Conservation (phyloP, 768 basidiomycete genomes). For the Pleurotus ostreatus region DNA sequence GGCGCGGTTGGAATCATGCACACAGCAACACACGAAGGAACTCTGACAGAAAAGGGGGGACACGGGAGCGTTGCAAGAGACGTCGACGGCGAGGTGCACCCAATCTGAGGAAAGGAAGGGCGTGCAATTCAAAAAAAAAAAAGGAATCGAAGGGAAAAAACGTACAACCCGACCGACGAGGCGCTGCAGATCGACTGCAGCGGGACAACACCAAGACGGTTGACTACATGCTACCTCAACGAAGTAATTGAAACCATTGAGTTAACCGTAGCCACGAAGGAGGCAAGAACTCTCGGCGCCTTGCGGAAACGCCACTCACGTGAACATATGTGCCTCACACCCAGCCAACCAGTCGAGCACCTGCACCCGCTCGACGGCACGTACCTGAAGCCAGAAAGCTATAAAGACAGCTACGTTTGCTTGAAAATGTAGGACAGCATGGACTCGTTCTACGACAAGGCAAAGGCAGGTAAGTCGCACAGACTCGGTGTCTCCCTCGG, state of each 20-base stretch:
- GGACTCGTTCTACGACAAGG: not conserved
- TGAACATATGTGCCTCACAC: not conserved
- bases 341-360: not conserved
- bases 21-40: too few relatives aligned
- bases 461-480: not conserved
- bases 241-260: not conserved
- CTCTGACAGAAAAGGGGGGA: too few relatives aligned
- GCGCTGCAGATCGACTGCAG: too few relatives aligned
- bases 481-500: not conserved
- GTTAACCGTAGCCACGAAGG: not conserved
- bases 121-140: too few relatives aligned
- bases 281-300: not conserved
- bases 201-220: too few relatives aligned
- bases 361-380: not conserved
- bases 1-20: too few relatives aligned
- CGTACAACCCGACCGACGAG: too few relatives aligned
- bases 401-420: not conserved
- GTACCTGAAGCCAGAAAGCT: not conserved
- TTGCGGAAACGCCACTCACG: not conserved
- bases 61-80: too few relatives aligned
- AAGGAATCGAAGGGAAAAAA: too few relatives aligned
- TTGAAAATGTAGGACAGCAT: not conserved
- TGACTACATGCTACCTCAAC: too few relatives aligned
- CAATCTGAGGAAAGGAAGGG: too few relatives aligned
- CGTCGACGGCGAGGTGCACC: too few relatives aligned